These are phyloP conservation scores for Fusarium sp. DNA, from an alignment of 2,329 filamentous ascomycete genomes.

Conservation along the genomic window DNA sequence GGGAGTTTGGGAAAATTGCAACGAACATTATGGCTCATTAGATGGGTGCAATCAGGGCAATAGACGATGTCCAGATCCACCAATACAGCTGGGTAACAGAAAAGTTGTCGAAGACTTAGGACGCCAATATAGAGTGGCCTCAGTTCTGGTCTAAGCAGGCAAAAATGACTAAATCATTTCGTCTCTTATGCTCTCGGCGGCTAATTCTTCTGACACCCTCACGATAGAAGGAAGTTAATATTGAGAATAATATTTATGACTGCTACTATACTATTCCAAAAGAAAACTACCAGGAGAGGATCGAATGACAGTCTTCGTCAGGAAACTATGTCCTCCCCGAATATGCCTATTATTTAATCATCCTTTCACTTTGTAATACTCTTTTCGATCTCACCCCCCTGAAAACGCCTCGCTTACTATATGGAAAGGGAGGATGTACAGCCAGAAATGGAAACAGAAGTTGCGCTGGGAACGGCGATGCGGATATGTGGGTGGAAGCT, in stretches of 20 bases:
- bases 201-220: background rate
- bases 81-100: no score
- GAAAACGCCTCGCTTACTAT: constrained; percentile 51
- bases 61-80: no score
- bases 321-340: background rate
- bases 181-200: background rate
- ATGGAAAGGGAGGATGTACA: constrained; percentile 42
- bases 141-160: background rate
- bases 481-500: constrained; percentile 16
- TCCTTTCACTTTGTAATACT: constrained; percentile 29
- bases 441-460: constrained; percentile 27
- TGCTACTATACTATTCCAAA: constrained; percentile 44
- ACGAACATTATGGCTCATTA: constrained; percentile 2
- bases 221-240: background rate
- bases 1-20: constrained; percentile 9
- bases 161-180: background rate
- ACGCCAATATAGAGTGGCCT: background rate
- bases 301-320: background rate
- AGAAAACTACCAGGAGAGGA: constrained; percentile 28
- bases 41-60: background rate
- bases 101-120: background rate
- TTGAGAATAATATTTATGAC: constrained; percentile 36
- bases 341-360: constrained; percentile 4
- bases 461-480: constrained; percentile 21
- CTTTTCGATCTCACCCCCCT: constrained; percentile 43